Evolutionary conservation across 345 rosid genomes (phyloP).

Genomic region (rapeseed (Brassica napus)): Da-Ae NC_063441.1:18427001-18427500

Average conservation of each 20-base stretch:
- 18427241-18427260: constrained; percentile 83
- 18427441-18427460: constrained; percentile 97
- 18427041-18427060: background rate
- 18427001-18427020: too few species aligned
- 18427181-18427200: constrained; percentile 86
- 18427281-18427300: constrained; percentile 96
- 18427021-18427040: too few species aligned
- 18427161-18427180: constrained; percentile 93
- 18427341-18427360: constrained; percentile 89
- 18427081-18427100: constrained; percentile 54
- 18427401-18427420: constrained; percentile 93
- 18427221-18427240: constrained; percentile 95
- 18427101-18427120: constrained; percentile 96
- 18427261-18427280: constrained; percentile 89
- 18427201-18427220: constrained; percentile 96
- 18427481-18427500: constrained; percentile 52
- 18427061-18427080: background rate
- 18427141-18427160: constrained; percentile 90
- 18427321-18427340: constrained; percentile 98
- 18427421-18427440: constrained; percentile 92
- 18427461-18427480: constrained; percentile 95
- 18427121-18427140: constrained; percentile 87
- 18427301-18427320: constrained; percentile 81
- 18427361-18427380: constrained; percentile 95
- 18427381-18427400: constrained; percentile 80